Conservation (phyloP, 2,329 filamentous ascomycete species). For the Pseudogymnoascus sp. region DNA sequence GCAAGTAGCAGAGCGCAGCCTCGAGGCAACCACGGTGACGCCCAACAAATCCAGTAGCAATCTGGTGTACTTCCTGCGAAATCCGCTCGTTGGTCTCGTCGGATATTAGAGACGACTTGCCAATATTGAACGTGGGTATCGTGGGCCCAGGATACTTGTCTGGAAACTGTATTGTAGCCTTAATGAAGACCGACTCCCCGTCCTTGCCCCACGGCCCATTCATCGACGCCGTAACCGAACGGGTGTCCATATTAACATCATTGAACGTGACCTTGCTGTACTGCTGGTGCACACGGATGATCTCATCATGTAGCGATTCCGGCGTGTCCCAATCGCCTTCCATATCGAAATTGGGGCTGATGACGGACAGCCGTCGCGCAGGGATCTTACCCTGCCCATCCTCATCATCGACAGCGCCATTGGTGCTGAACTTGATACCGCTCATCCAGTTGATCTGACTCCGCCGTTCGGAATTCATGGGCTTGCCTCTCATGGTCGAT, state of each 20-base stretch:
- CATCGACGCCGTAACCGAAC: slow-evolving; percentile 52
- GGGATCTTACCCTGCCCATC: slow-evolving; percentile 17
- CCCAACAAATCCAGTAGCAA: slow-evolving; percentile 48
- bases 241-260: slow-evolving; percentile 54
- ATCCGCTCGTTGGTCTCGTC: slow-evolving; percentile 47
- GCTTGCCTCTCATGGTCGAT: slow-evolving; percentile 28
- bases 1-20: slow-evolving; percentile 53
- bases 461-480: slow-evolving; percentile 32
- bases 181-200: slow-evolving; percentile 52
- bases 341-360: slow-evolving; percentile 27
- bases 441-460: slow-evolving; percentile 63
- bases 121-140: slow-evolving; percentile 52
- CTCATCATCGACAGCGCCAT: slow-evolving; percentile 16
- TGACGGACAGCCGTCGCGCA: slow-evolving; percentile 25
- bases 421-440: slow-evolving; percentile 52
- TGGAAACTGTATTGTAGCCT: slow-evolving; percentile 54
- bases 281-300: slow-evolving; percentile 53
- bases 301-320: slow-evolving; percentile 57
- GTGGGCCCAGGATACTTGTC: slow-evolving; percentile 50
- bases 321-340: slow-evolving; percentile 47
- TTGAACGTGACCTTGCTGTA: slow-evolving; percentile 59
- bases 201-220: slow-evolving; percentile 57
- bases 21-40: slow-evolving; percentile 56
- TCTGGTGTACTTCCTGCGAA: slow-evolving; percentile 47
- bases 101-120: slow-evolving; percentile 56